These are phyloP conservation scores for Trichoderma citrinoviride DNA, from an alignment of 2,329 filamentous ascomycete species.

Conservation along the genomic window DNA sequence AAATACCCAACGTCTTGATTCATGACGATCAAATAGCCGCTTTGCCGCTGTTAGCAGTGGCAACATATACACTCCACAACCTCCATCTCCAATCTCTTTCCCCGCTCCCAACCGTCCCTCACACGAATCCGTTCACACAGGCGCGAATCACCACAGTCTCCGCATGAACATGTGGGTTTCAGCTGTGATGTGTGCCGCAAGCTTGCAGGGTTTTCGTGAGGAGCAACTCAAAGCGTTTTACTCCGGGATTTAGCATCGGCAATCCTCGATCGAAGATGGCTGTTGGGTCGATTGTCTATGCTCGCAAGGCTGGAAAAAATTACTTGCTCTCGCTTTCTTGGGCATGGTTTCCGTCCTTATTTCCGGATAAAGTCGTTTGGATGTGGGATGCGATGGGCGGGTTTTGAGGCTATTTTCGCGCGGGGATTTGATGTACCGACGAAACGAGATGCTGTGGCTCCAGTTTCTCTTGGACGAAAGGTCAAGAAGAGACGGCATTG, in stretches of 20 bases:
- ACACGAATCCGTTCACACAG: neutral
- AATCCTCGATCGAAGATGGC: neutral
- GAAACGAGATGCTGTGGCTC: neutral
- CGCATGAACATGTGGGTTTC: neutral
- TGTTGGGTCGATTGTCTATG: neutral
- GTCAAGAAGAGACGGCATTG: neutral
- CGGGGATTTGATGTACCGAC: neutral
- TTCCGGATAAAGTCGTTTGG: slow-evolving; percentile 4
- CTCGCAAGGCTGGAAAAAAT: too few relatives aligned
- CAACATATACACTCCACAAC: neutral
- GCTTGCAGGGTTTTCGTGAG: neutral
- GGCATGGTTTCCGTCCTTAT: too few relatives aligned
- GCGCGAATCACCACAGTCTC: neutral
- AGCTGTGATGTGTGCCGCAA: neutral
- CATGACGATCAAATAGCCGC: neutral
- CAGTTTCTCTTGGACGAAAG: neutral
- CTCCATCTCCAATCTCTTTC: neutral
- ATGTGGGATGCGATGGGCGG: neutral
- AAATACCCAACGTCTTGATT: neutral
- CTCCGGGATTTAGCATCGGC: neutral
- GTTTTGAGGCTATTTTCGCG: neutral
- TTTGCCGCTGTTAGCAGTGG: neutral
- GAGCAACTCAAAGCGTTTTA: neutral
- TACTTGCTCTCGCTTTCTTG: too few relatives aligned
- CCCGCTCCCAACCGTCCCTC: neutral